Base-by-base conservation (phyloP, 2,329 filamentous ascomycete genomes). In the Colletotrichum tofieldiae region DNA sequence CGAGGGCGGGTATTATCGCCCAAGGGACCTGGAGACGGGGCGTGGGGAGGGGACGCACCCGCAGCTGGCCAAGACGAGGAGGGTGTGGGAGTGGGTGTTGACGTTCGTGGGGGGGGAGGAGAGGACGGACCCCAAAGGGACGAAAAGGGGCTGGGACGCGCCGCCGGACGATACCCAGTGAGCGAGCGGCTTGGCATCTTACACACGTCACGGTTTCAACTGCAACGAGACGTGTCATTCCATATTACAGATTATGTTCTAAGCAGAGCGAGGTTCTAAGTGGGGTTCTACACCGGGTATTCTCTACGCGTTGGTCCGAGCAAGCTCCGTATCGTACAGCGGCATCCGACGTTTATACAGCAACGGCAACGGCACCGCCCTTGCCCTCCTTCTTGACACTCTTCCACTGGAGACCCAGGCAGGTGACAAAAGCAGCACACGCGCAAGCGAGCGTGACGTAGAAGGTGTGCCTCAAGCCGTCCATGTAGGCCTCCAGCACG, bases 81-180 rank as follows among this genome's bases (percentile, higher is more conserved):
- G 86, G 59, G 94, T 97, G 45, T 90, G 89, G 76, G 89, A 93
- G 74, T 98, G 95, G 95, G 89, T 94, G 11, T 81, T 91, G 69
- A 84, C 86, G 47, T 96, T 96, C 81, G 90, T 97, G 5, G 86
- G 85, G 4, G 78, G 78, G 1, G 70, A 65, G 56, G 64, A 29
- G 51, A 71, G 72, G 59, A 58, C 75, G 8, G 73, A 60, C 11
- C 67, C 63, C 9, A 76, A 32, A 18, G 76, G 75, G 65, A 37
- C 74, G 20, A 68, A 9, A 61, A 67, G 32, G 73, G 74, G 47
- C 73, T 85, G 83, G 83, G 83, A 84, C 69, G 77, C 72, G 26
- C 83, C 82, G n/a, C 83, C 83, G 1, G 80, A 84, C 61, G 82
- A 85, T 69, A 82, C 83, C 60, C 82, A 84, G 63, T 83, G 71